These are phyloP conservation scores for Rhizopogon vinicolor DNA, from an alignment of 768 basidiomycete species.

Conservation along the genomic window DNA sequence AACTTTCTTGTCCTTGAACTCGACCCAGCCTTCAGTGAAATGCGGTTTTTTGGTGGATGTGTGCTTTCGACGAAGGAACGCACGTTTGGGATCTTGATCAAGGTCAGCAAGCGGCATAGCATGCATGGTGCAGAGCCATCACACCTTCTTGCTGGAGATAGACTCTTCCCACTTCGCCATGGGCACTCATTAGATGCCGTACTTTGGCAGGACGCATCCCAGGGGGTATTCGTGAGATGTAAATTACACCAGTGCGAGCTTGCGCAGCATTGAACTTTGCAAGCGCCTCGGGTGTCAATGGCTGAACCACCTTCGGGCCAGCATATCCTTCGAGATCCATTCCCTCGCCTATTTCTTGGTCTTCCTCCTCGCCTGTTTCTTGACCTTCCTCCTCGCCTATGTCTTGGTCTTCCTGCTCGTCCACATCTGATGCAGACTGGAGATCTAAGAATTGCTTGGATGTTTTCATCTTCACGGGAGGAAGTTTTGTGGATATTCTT, in stretches of 20 bases:
- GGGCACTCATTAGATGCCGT: constrained; percentile 84
- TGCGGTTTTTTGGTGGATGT: constrained; percentile 82
- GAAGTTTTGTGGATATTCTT: no score
- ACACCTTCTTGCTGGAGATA: constrained; percentile 91
- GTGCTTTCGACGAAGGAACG: constrained; percentile 76
- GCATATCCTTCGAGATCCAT: constrained; percentile 59
- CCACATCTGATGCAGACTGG: background rate
- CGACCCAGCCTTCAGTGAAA: constrained; percentile 97
- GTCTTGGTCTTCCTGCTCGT: constrained; percentile 19
- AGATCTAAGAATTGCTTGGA: background rate
- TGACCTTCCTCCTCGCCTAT: constrained; percentile 32
- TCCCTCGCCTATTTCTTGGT: constrained; percentile 33
- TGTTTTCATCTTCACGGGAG: background rate
- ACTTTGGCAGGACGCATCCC: constrained; percentile 98
- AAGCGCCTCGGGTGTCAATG: constrained; percentile 69
- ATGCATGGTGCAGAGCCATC: background rate
- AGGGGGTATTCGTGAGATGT: constrained; percentile 94
- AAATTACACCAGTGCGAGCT: constrained; percentile 80
- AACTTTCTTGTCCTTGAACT: constrained; percentile 91
- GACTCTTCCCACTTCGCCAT: constrained; percentile 89
- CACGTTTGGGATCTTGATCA: constrained; percentile 72
- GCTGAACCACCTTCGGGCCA: constrained; percentile 63
- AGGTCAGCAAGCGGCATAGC: background rate
- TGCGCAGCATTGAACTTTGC: constrained; percentile 71
- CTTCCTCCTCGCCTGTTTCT: constrained; percentile 22